Percentiles rank a stretch among this genome's conserved stretches.
Evolutionary conservation across 768 basidiomycete species (phyloP).

Genomic region (Suillus occidentalis): DNA sequence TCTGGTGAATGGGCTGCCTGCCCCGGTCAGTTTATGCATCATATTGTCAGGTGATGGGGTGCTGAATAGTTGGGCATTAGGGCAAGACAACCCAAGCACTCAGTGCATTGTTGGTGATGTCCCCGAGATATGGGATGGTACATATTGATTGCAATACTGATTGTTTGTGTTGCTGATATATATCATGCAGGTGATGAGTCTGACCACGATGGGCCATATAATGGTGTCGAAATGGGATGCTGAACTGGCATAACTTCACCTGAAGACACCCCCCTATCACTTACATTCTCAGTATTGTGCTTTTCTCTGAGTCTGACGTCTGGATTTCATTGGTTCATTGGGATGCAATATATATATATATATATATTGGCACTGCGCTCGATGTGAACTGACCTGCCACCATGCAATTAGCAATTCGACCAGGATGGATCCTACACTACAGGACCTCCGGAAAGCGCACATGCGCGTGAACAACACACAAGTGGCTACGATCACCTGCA

Average conservation of each 20-base stretch:
- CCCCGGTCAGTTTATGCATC: constrained; percentile 36
- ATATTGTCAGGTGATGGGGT: not conserved
- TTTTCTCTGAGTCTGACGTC: not conserved
- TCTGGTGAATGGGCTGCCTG: constrained; percentile 53
- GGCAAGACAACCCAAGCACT: constrained; percentile 58
- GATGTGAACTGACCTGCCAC: not conserved
- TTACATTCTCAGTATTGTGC: not conserved
- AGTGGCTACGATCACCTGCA: not conserved
- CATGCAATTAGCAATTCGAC: not conserved
- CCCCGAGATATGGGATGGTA: constrained; percentile 42
- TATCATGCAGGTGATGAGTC: constrained; percentile 22
- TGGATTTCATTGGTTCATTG: not conserved
- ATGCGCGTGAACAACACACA: not conserved
- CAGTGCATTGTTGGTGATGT: constrained; percentile 26
- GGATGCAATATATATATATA: not conserved
- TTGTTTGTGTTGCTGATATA: not conserved
- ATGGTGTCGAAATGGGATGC: constrained; percentile 26
- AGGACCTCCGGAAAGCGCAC: not conserved
- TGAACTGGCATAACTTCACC: not conserved
- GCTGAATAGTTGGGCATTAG: constrained; percentile 25
- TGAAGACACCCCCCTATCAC: not conserved
- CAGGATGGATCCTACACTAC: not conserved
- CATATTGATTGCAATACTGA: not conserved
- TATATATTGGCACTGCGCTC: not conserved
- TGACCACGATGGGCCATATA: constrained; percentile 48